Conservation (phyloP, 805 yeast genomes). For the Debaryomyces tyrocola region DNA sequence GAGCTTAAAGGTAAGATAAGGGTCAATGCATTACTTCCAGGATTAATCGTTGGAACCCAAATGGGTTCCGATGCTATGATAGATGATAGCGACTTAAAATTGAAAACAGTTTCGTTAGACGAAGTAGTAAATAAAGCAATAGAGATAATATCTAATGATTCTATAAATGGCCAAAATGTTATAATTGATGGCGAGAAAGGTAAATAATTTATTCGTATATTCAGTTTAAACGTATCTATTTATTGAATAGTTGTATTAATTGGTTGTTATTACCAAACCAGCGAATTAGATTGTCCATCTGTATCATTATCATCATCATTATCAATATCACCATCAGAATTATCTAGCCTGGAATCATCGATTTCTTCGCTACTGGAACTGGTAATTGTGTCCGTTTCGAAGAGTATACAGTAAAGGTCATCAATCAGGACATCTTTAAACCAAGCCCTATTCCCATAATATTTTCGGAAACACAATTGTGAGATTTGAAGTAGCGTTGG, state of each 20-base stretch:
- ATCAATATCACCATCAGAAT: background rate
- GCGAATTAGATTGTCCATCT: background rate
- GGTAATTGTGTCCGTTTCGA: background rate
- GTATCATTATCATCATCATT: background rate
- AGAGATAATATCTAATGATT: slow-evolving; percentile 19
- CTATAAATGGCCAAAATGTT: slow-evolving; percentile 31
- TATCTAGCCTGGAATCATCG: background rate
- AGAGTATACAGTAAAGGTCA: slow-evolving; percentile 1
- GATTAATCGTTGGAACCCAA: slow-evolving; percentile 63
- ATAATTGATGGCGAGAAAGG: slow-evolving; percentile 10
- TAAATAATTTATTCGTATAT: background rate
- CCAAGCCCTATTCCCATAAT: slow-evolving; percentile 8
- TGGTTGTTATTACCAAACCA: too few species aligned
- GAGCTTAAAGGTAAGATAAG: slow-evolving; percentile 60
- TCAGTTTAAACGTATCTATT: background rate
- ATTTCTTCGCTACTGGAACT: background rate
- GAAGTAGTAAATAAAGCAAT: slow-evolving; percentile 27
- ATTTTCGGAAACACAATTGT: slow-evolving; percentile 6
- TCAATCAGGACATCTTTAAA: slow-evolving; percentile 1
- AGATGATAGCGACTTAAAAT: slow-evolving; percentile 12
- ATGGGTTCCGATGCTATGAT: slow-evolving; percentile 49
- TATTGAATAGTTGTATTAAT: background rate
- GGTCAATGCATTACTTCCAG: slow-evolving; percentile 69
- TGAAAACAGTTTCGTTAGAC: slow-evolving; percentile 20
- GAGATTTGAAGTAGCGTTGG: background rate